Evolutionary conservation across 148 eudicot species (phyloP).

Genomic region (Chenopodium formosanum): DNA sequence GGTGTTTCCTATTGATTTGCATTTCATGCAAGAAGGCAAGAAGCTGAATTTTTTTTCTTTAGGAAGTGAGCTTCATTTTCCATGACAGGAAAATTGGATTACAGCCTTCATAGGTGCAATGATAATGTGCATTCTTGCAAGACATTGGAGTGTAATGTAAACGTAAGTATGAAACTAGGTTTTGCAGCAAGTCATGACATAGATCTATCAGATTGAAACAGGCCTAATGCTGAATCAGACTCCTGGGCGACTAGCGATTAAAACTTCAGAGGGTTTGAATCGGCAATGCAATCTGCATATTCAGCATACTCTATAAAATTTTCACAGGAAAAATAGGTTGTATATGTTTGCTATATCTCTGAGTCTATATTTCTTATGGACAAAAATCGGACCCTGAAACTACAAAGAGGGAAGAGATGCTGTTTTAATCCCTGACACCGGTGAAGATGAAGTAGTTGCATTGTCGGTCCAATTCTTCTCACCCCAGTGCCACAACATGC

Average conservation of each 20-base stretch:
- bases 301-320: background rate
- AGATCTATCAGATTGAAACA: too few relatives aligned
- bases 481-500: constrained; percentile 99
- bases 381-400: background rate
- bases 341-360: constrained; percentile 25
- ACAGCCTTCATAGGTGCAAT: too few relatives aligned
- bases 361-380: background rate
- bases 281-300: background rate
- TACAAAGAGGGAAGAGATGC: constrained; percentile 45
- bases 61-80: too few relatives aligned
- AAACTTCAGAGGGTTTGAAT: background rate
- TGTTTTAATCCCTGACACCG: constrained; percentile 34
- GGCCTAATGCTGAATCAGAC: too few relatives aligned
- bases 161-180: too few relatives aligned
- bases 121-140: too few relatives aligned
- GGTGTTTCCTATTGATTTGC: too few relatives aligned
- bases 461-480: constrained; percentile 89
- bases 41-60: too few relatives aligned
- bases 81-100: too few relatives aligned
- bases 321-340: background rate
- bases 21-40: too few relatives aligned
- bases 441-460: constrained; percentile 40
- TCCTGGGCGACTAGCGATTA: background rate
- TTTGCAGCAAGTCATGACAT: too few relatives aligned
- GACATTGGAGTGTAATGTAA: too few relatives aligned